These are phyloP conservation scores for Aspergillus piperis DNA, from an alignment of 2,329 filamentous ascomycete genomes.

Conservation along the genomic window DNA sequence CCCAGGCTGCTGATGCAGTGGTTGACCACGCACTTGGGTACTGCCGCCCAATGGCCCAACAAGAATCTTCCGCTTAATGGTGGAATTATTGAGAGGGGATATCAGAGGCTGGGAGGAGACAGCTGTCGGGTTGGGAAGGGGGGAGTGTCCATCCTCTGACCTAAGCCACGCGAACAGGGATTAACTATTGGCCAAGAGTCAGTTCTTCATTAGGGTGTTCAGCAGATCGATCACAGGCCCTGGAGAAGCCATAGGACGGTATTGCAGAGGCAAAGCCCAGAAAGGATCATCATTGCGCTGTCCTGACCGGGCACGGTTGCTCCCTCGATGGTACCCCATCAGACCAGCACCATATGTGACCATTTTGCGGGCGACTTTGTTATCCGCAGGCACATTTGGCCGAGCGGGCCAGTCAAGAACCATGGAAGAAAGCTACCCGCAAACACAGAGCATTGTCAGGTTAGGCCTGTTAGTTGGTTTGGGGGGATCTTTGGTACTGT, in stretches of 20 bases:
- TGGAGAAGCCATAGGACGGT: neutral
- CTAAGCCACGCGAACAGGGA: constrained; percentile 1
- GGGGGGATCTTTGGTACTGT: constrained; percentile 2
- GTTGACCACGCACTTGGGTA: constrained; percentile 1
- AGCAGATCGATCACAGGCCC: constrained; percentile 1
- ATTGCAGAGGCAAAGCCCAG: neutral
- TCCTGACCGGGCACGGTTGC: constrained; percentile 1
- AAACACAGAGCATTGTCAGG: neutral
- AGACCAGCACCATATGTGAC: neutral
- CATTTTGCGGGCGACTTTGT: neutral
- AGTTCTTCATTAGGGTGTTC: neutral
- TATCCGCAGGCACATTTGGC: neutral
- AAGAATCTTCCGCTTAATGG: neutral
- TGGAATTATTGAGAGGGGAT: neutral
- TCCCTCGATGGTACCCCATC: neutral
- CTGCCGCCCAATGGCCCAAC: neutral
- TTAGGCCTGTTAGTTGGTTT: neutral
- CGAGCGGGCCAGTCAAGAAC: neutral
- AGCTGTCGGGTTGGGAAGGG: neutral
- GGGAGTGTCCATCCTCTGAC: neutral
- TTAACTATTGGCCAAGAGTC: neutral
- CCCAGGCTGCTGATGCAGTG: neutral
- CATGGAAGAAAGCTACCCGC: constrained; percentile 1
- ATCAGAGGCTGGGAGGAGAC: neutral
- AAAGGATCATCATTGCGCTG: neutral